Percentiles rank a stretch among this genome's conserved stretches.
Conservation (phyloP, 2,329 filamentous ascomycete species). For the Clonostachys sp. region DNA sequence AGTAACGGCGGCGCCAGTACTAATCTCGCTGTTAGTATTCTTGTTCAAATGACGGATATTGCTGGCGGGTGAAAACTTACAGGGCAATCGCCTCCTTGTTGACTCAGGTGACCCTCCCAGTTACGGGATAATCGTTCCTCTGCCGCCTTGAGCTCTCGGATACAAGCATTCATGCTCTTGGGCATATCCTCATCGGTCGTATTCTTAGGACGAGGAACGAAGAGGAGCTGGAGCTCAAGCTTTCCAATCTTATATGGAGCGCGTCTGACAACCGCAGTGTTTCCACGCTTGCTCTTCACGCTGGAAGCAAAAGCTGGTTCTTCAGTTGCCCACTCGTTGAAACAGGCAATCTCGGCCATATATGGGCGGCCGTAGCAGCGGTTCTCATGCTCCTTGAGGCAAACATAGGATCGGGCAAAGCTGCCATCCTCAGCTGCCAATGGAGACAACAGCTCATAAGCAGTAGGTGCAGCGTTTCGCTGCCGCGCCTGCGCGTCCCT, state of each 20-base stretch:
- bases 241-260: constrained; percentile 98
- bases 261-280: constrained; percentile 65
- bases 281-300: constrained; percentile 88
- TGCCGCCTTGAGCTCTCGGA: constrained; percentile 87
- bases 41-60: constrained; percentile 26
- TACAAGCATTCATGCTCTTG: constrained; percentile 97
- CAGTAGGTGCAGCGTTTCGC: constrained; percentile 59
- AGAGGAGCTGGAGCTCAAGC: constrained; percentile 87
- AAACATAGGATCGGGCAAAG: constrained; percentile 91
- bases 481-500: constrained; percentile 62
- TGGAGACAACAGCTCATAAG: constrained; percentile 84
- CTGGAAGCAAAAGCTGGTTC: constrained; percentile 74
- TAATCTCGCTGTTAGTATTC: constrained; percentile 27
- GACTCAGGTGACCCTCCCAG: constrained; percentile 87
- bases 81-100: constrained; percentile 95
- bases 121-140: constrained; percentile 73
- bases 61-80: constrained; percentile 53
- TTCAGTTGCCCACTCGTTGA: constrained; percentile 98
- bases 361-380: constrained; percentile 85
- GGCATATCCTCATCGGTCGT: constrained; percentile 93
- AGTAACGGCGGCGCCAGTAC: constrained; percentile 98
- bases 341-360: constrained; percentile 85
- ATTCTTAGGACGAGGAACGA: constrained; percentile 87
- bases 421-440: constrained; percentile 87
- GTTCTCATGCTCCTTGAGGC: constrained; percentile 86